These are phyloP conservation scores for Macrophomina pseudophaseolina DNA, from an alignment of 2,329 filamentous ascomycete species.

Conservation along the genomic window DNA sequence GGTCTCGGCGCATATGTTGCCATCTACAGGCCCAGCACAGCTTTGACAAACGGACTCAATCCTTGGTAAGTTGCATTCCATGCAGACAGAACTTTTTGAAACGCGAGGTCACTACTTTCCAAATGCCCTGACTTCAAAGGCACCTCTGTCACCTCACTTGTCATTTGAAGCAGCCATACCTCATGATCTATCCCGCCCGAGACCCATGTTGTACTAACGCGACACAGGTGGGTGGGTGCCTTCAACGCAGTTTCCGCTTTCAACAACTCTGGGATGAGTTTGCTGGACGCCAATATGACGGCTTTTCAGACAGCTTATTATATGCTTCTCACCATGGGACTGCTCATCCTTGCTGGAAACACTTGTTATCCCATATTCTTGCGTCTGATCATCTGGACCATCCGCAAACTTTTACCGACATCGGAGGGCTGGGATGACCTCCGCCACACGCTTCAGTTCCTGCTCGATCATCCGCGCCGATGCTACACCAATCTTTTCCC, in stretches of 20 bases:
- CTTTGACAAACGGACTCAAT: conserved; percentile 62
- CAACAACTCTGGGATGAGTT: conserved; percentile 73
- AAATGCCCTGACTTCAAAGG: too few species aligned
- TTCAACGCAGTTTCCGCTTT: conserved; percentile 73
- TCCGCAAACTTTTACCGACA: conserved; percentile 53
- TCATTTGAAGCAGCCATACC: not conserved
- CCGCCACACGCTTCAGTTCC: conserved; percentile 55
- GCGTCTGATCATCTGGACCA: conserved; percentile 62
- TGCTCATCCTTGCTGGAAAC: conserved; percentile 59
- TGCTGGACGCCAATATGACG: conserved; percentile 69
- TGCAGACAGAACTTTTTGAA: not conserved
- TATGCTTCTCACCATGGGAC: conserved; percentile 55
- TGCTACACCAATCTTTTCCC: conserved; percentile 69
- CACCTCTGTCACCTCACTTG: not conserved
- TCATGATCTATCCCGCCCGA: too few species aligned
- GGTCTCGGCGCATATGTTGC: conserved; percentile 67
- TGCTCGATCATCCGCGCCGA: conserved; percentile 66
- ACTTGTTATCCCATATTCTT: conserved; percentile 64
- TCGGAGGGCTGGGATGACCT: conserved; percentile 45
- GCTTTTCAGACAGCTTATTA: conserved; percentile 58
- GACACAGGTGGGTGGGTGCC: conserved; percentile 63
- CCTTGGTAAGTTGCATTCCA: conserved; percentile 53
- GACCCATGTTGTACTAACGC: not conserved
- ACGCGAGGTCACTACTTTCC: not conserved
- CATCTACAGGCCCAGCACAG: conserved; percentile 55